phyloP scores from a whole-genome alignment of 306 rosid genomes.

The Rosa chinensis region DNA sequence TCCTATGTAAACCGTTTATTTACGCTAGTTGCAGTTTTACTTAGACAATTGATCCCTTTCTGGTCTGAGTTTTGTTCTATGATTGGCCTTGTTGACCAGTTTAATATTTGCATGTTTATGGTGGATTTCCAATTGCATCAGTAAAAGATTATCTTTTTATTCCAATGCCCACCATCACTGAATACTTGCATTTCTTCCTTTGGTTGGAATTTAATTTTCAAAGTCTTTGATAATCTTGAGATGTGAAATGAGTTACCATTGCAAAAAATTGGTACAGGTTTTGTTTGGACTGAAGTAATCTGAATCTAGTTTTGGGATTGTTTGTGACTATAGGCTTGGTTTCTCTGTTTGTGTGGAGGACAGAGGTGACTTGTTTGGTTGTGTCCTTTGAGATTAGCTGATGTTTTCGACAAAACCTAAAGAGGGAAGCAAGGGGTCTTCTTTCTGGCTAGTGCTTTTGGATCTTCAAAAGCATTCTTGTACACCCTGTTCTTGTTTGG shows the following conservation, averaged over 20 bases:
- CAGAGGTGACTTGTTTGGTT: background rate
- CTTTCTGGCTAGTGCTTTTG: too few relatives aligned
- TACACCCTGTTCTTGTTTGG: too few relatives aligned
- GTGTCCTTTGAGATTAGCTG: background rate
- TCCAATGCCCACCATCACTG: background rate
- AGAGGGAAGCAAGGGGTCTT: background rate
- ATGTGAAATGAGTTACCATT: background rate
- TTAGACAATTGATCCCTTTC: background rate
- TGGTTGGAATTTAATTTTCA: background rate
- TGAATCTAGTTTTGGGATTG: background rate
- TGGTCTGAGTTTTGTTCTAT: slow-evolving; percentile 6
- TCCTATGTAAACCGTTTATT: background rate
- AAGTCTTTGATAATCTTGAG: background rate
- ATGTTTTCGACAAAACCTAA: background rate
- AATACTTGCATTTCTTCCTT: background rate
- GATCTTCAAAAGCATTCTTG: too few relatives aligned
- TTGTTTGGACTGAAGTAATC: background rate
- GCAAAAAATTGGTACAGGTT: background rate
- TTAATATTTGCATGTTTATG: slow-evolving; percentile 8
- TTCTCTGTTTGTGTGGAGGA: background rate
- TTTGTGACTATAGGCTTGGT: background rate
- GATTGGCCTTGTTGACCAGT: slow-evolving; percentile 19
- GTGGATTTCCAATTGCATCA: slow-evolving; percentile 8
- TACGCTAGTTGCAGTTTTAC: background rate
- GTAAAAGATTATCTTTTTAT: background rate